phyloP scores from a whole-genome alignment of 2,329 filamentous ascomycete species.

The Tolypocladium endophyticum region DNA sequence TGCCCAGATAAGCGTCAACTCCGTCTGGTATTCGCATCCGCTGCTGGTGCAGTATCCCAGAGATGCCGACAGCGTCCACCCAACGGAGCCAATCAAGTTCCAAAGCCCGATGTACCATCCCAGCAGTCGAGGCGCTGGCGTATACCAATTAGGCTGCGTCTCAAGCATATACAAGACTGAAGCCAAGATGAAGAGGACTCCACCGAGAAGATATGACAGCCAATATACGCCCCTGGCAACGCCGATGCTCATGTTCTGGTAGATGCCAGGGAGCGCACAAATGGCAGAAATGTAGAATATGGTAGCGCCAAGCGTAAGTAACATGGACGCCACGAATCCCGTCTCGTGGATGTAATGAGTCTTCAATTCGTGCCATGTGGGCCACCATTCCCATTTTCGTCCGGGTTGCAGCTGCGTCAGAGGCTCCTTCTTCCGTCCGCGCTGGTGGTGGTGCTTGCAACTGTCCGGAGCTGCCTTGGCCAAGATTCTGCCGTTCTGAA shows the following conservation, averaged over 20 bases:
- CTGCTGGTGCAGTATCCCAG: constrained; percentile 33
- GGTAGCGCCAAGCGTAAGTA: constrained; percentile 47
- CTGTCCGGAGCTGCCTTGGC: neutral
- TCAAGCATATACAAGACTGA: constrained; percentile 52
- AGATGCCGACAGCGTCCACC: constrained; percentile 48
- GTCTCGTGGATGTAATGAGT: constrained; percentile 52
- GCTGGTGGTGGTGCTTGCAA: constrained; percentile 1
- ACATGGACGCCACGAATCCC: constrained; percentile 48
- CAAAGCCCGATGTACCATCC: constrained; percentile 57
- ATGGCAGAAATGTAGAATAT: constrained; percentile 56
- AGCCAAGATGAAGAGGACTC: constrained; percentile 47
- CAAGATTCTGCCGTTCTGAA: neutral
- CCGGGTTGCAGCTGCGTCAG: constrained; percentile 1
- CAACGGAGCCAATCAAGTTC: constrained; percentile 51
- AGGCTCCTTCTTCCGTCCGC: neutral
- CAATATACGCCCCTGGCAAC: constrained; percentile 46
- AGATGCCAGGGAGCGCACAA: constrained; percentile 47
- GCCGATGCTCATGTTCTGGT: constrained; percentile 31
- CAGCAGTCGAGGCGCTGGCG: constrained; percentile 39
- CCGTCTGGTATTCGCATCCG: constrained; percentile 29
- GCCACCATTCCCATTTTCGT: constrained; percentile 46
- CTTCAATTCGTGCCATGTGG: constrained; percentile 39
- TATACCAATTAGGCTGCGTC: constrained; percentile 51
- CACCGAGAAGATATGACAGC: constrained; percentile 48
- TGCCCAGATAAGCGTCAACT: constrained; percentile 19